These are phyloP conservation scores for Penicillium italicum DNA, from an alignment of 2,329 filamentous ascomycete species.

Conservation along the genomic window DNA sequence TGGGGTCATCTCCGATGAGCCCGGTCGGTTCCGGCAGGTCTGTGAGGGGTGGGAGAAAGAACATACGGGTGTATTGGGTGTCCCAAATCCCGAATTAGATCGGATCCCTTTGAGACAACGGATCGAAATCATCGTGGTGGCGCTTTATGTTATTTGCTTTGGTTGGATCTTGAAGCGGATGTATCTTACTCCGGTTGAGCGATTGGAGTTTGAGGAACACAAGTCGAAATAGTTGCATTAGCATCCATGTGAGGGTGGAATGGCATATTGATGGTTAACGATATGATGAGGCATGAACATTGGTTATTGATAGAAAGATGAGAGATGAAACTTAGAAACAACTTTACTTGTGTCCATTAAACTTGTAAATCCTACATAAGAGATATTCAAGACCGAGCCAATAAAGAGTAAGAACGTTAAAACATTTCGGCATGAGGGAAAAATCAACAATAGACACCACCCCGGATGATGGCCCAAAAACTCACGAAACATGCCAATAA, in stretches of 20 bases:
- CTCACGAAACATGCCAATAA: not conserved
- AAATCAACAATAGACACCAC: constrained; percentile 7
- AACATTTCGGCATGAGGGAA: constrained; percentile 16
- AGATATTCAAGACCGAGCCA: constrained; percentile 12
- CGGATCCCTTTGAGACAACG: constrained; percentile 14
- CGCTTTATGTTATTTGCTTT: constrained; percentile 15
- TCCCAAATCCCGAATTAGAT: constrained; percentile 3
- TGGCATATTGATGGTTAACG: not conserved
- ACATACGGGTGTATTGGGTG: not conserved
- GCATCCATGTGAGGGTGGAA: not conserved
- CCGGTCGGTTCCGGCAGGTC: constrained; percentile 33
- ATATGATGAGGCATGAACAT: constrained; percentile 7
- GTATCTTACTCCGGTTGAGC: constrained; percentile 4
- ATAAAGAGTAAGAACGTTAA: constrained; percentile 13
- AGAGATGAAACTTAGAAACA: not conserved
- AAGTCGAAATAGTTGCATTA: constrained; percentile 10
- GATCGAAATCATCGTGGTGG: constrained; percentile 4
- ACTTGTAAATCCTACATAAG: not conserved
- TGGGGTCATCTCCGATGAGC: constrained; percentile 83
- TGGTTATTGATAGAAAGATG: not conserved
- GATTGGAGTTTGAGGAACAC: constrained; percentile 8
- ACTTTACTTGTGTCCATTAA: constrained; percentile 10
- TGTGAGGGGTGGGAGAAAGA: constrained; percentile 18
- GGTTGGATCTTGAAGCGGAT: constrained; percentile 17
- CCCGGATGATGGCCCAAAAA: not conserved